Base-by-base conservation (phyloP, 2,329 filamentous ascomycete genomes). In the Pezicula radicicola region DNA sequence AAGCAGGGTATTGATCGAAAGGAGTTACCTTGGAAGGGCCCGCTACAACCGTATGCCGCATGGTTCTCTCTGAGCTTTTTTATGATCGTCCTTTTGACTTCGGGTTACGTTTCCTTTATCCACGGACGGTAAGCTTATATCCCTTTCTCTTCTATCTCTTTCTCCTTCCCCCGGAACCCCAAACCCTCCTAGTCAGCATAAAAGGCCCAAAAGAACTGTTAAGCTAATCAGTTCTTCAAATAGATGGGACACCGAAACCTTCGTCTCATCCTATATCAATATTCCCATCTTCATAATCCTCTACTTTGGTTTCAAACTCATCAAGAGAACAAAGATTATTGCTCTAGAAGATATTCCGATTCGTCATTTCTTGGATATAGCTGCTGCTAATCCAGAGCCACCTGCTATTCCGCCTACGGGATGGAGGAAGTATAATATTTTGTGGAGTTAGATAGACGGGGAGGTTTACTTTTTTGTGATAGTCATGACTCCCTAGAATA, bases 71-170 rank as follows among this genome's bases (percentile, higher is more conserved):
- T 85, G 9, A 63, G 75, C 3, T 69, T 72, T 13, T 80, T 84
- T 57, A 66, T 64, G 0, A 70, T 83, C 42, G 70, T 86, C n/a
- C 68, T 72, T 7, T 65, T 87, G 1, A 75, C 84, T 58, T 85
- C 85, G 54, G 85, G 85, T 1, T 87, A 87, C 61, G 75, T 76
- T 18, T 78, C 81, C 2, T 88, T 88, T 63, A 82, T 81, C 65
- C 75, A 79, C 0, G 71, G 73, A 5, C 76, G 79, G 55, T 61
- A 53, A 54, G 52, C 47, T 40, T 13, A 3, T 21, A 21, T 21
- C 36, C 19, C 13, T 30, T n/a, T 36, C 15, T 47, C 39, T 4
- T 49, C 33, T 44, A 12, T 30, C 42, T 6, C 15, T 45, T 12
- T 30, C 9, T 13, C 4, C 7, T 4, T 21, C 21, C 5, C 5